Base-by-base conservation (phyloP, 805 yeast genomes). In the Hanseniaspora jakobsenii region DNA sequence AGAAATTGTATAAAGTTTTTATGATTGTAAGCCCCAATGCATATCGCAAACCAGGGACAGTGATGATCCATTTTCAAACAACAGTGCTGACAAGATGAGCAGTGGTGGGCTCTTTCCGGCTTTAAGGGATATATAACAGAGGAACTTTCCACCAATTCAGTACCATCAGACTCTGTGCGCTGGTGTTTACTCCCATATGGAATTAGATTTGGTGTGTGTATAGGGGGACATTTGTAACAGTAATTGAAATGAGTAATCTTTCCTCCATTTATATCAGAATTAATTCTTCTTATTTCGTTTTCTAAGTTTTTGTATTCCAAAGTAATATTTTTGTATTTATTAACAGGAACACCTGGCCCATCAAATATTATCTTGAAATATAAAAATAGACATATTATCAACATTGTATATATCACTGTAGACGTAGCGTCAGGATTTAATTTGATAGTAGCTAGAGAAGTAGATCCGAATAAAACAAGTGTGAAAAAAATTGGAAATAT, bases 1-100 rank as follows among this genome's bases (percentile, higher is more conserved):
- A 86, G 59, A 55, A 81, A 81, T 57, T 85, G 94, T 22, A 84
- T 58, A 55, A 87, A 89, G 57, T 66, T 73, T 61, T 85, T 81
- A 51, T 82, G 86, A 61, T 89, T 89, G 23, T 64, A 64, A 61
- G 74, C 80, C 0, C 97, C 97, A 47, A 89, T 73, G 59, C 96
- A 87, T 4, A 75, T 67, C 2, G 94, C 78, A 60, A 86, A 85
- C 97, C 97, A 89, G 0, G 96, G 96, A 50, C 80, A 79, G 62
- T 86, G 95, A 58, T 86, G 96, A 59, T 86, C 96, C 96, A 86
- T 87, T 54, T 74, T 75, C 48, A 87, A 58, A 22, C 82, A 74
- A 59, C 96, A 86, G 26, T 48, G 49, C 17, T 73, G 66, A 56
- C 93, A 84, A 1, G 71, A 64, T 30, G 81, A 79, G 57, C 95